These are phyloP conservation scores for Aspergillus ellipticus DNA, from an alignment of 495 filamentous ascomycete species.

Conservation along the genomic window DNA sequence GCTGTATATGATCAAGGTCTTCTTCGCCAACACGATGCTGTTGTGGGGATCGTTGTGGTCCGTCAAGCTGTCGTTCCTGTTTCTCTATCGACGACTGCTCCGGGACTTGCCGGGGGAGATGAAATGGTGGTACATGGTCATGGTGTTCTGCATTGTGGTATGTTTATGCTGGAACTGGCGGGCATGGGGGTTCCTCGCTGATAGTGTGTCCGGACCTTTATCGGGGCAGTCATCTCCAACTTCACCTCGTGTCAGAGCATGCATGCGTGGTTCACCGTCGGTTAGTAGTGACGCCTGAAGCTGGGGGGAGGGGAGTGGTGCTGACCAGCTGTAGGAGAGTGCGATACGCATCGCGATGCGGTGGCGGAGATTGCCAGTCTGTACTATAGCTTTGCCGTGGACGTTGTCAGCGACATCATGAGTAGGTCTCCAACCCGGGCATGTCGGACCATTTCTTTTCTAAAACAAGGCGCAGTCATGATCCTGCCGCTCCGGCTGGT, in stretches of 20 bases:
- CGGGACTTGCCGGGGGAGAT: conserved; percentile 16
- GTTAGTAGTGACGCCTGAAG: conserved; percentile 10
- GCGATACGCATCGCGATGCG: conserved; percentile 26
- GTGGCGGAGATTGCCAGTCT: conserved; percentile 31
- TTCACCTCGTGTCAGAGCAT: conserved; percentile 34
- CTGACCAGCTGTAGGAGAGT: conserved; percentile 13
- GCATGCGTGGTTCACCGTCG: conserved; percentile 38
- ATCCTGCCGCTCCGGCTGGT: conserved; percentile 47
- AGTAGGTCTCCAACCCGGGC: conserved; percentile 24
- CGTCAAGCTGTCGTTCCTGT: conserved; percentile 43
- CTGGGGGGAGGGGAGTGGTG: no score
- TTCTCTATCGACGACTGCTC: conserved; percentile 39
- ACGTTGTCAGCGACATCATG: conserved; percentile 43
- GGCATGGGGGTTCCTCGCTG: background rate
- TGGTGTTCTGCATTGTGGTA: conserved; percentile 30
- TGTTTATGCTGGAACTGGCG: conserved; percentile 12
- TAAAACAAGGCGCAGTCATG: conserved; percentile 40
- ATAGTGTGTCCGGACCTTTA: conserved; percentile 20
- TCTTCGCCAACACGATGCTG: conserved; percentile 40
- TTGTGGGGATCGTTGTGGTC: conserved; percentile 47
- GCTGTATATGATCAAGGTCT: conserved; percentile 28
- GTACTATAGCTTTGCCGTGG: conserved; percentile 39
- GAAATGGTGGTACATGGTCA: conserved; percentile 37
- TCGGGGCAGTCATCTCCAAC: conserved; percentile 34
- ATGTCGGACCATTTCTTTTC: background rate